phyloP scores from a whole-genome alignment of 257 asterid species.

The Solanum chaucha region DNA sequence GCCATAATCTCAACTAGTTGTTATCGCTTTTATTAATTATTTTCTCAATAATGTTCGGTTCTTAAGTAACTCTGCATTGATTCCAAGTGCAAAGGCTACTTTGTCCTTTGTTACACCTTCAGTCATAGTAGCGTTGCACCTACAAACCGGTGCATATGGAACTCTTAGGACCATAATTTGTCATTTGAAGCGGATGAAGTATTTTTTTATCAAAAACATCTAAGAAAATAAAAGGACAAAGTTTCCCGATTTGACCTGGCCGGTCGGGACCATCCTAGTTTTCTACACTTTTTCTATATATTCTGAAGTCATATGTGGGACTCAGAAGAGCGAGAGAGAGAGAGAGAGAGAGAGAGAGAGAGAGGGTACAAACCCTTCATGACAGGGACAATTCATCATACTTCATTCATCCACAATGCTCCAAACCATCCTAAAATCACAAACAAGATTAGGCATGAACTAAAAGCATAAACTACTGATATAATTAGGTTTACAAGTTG shows the following conservation, averaged over 20 bases:
- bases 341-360: background rate
- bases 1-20: background rate
- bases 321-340: no score
- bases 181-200: background rate
- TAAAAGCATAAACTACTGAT: background rate
- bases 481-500: background rate
- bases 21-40: background rate
- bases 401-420: conserved; percentile 50
- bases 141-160: background rate
- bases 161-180: background rate
- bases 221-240: background rate
- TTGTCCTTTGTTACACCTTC: background rate
- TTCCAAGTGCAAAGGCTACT: background rate
- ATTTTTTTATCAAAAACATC: background rate
- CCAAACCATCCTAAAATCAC: conserved; percentile 67
- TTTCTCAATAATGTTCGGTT: background rate
- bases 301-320: background rate
- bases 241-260: background rate
- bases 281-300: background rate
- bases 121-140: background rate
- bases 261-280: background rate
- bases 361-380: background rate
- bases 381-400: background rate
- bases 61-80: background rate
- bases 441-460: background rate